These are phyloP conservation scores for Fusarium brachygibbosum DNA, from an alignment of 2,329 filamentous ascomycete species.

Conservation along the genomic window DNA sequence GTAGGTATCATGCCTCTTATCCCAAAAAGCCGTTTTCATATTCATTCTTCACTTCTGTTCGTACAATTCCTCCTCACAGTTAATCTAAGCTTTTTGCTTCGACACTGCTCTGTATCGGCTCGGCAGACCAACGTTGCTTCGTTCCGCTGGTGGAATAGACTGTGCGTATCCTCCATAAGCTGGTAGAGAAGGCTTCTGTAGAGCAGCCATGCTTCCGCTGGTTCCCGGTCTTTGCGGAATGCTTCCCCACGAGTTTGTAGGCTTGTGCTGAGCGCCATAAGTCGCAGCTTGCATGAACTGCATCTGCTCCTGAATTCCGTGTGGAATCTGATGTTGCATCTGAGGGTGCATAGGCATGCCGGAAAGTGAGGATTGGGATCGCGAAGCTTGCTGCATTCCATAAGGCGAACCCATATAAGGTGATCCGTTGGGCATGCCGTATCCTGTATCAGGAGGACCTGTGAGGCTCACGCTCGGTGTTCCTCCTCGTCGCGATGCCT, in stretches of 20 bases:
- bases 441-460: neutral
- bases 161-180: slow-evolving; percentile 29
- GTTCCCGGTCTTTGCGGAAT: slow-evolving; percentile 2
- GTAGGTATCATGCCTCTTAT: slow-evolving; percentile 3
- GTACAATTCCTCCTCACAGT: neutral
- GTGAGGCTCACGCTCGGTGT: slow-evolving; percentile 21
- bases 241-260: slow-evolving; percentile 1
- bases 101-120: slow-evolving; percentile 31
- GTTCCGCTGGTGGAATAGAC: slow-evolving; percentile 23
- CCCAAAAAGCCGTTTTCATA: slow-evolving; percentile 5
- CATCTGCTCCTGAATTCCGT: slow-evolving; percentile 24
- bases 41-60: neutral
- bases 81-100: slow-evolving; percentile 8
- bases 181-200: slow-evolving; percentile 5
- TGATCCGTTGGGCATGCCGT: neutral
- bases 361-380: neutral
- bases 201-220: neutral
- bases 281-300: slow-evolving; percentile 19
- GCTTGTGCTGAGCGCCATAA: neutral
- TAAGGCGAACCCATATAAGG: slow-evolving; percentile 22
- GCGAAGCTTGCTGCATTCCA: slow-evolving; percentile 18
- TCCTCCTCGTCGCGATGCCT: slow-evolving; percentile 31
- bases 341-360: slow-evolving; percentile 14
- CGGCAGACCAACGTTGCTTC: slow-evolving; percentile 31
- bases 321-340: slow-evolving; percentile 19